These are phyloP conservation scores for Neostapfia colusana DNA, from an alignment of 176 grass and related monocot species.

Conservation along the genomic window DNA sequence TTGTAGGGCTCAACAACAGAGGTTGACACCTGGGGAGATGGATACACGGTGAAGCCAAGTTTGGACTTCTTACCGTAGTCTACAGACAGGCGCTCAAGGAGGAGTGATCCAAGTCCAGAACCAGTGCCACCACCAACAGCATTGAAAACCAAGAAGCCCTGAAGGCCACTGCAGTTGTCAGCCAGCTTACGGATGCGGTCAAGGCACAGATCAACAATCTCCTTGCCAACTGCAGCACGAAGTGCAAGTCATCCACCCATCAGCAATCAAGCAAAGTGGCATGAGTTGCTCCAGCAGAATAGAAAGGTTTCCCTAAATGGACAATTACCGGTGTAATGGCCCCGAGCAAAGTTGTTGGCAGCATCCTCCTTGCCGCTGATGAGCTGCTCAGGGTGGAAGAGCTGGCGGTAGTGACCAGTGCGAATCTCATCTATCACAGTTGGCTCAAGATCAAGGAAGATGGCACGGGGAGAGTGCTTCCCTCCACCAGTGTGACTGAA, in stretches of 20 bases:
- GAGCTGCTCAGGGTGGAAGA: slow-evolving; percentile 79
- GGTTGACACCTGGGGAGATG: slow-evolving; percentile 79
- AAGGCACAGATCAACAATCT: slow-evolving; percentile 77
- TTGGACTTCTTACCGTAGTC: slow-evolving; percentile 87
- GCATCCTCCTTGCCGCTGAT: slow-evolving; percentile 84
- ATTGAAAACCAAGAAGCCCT: slow-evolving; percentile 91
- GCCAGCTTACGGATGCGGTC: slow-evolving; percentile 75
- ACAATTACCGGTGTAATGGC: slow-evolving; percentile 66
- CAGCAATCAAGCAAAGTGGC: not conserved
- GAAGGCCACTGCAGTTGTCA: slow-evolving; percentile 78
- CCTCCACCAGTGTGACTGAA: slow-evolving; percentile 76
- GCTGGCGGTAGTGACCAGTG: slow-evolving; percentile 67
- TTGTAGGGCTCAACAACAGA: slow-evolving; percentile 92
- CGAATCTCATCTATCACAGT: slow-evolving; percentile 87
- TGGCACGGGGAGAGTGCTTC: slow-evolving; percentile 75
- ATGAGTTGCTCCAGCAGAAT: not conserved
- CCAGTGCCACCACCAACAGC: slow-evolving; percentile 79
- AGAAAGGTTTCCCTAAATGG: not conserved
- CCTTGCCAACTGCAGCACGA: slow-evolving; percentile 69
- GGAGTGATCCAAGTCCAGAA: slow-evolving; percentile 80
- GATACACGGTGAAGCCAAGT: slow-evolving; percentile 85
- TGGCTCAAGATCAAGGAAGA: slow-evolving; percentile 80
- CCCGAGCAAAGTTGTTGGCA: slow-evolving; percentile 69
- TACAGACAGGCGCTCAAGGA: slow-evolving; percentile 79
- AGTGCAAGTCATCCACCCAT: not conserved